Evolutionary conservation across 2,329 filamentous ascomycete genomes (phyloP), one percentile per base, ranked within the genome.

Genomic region (Dichotomopilus funicola): DNA sequence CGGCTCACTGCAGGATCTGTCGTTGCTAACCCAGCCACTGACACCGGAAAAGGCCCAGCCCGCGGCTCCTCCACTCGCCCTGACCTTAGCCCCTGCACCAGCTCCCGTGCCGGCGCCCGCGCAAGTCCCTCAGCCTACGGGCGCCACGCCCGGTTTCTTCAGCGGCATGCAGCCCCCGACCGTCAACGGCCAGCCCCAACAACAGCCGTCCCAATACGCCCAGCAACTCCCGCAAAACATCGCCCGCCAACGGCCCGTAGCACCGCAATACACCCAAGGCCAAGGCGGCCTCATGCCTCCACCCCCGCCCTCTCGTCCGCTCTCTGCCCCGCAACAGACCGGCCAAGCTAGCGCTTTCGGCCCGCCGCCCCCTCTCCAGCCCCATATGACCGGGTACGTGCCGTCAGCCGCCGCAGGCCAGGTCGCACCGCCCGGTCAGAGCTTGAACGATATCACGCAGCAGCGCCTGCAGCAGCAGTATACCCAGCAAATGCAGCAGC

Each of bases 311-410:
- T 81, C 85, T 51, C 81, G 94, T 58, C 87, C 94, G 6, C 78
- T 94, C 10, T 96, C 92, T 42, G 92, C 94, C 41, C 92, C 94
- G 33, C 19, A 27, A 27, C 88, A 90, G 68, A 88, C 90, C 53
- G 86, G 82, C 49, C 87, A 87, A 66, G 83, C 84, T 46, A 91
- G 80, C 69, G 79, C 78, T 4, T 94, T 95, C 68, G 80, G 81
- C 6, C 81, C 87, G 13, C 83, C 89, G 49, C 85, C 19, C 19
- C 19, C 89, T 12, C 72, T 96, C 62, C 86, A 91, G 68, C 85
- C 90, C 51, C 92, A 96, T 68, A 81, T 91, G 70, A 96, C 94
- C 5, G 91, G 92, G 7, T 59, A 71, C 61, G 10, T 27, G 12
- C 40, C 6, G 11, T 42, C 40, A 11, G 12, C 40, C 11, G 40